Percentiles rank a stretch among this genome's conserved stretches.
These are phyloP conservation scores for Chaetomiaceae sp. DNA, from an alignment of 2,329 filamentous ascomycete species.

Conservation along the genomic window DNA sequence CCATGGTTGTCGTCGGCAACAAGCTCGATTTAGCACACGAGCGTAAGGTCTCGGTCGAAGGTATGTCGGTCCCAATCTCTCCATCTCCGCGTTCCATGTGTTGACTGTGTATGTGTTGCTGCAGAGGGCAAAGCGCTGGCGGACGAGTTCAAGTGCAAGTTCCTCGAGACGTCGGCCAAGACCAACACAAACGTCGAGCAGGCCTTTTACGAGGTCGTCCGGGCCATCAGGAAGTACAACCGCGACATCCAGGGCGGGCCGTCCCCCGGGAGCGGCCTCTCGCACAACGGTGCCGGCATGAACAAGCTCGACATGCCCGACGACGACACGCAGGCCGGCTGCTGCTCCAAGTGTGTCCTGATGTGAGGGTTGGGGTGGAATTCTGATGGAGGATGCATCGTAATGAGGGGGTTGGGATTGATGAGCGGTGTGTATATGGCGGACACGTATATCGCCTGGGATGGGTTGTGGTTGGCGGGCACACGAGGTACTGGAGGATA, in stretches of 20 bases:
- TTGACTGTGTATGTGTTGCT: slow-evolving; percentile 14
- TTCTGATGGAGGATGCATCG: background rate
- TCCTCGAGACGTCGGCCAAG: slow-evolving; percentile 98
- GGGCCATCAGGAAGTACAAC: slow-evolving; percentile 97
- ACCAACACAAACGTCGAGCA: slow-evolving; percentile 97
- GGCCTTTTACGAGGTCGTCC: slow-evolving; percentile 96
- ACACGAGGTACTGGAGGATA: slow-evolving; percentile 3
- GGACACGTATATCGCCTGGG: background rate
- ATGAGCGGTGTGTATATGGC: slow-evolving; percentile 7
- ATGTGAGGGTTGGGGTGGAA: slow-evolving; percentile 57
- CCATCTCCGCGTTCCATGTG: background rate
- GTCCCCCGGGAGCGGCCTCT: slow-evolving; percentile 61
- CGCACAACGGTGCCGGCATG: slow-evolving; percentile 56
- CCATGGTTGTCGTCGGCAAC: slow-evolving; percentile 98
- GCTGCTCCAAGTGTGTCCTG: slow-evolving; percentile 81
- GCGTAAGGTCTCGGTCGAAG: slow-evolving; percentile 85
- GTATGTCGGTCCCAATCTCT: slow-evolving; percentile 48
- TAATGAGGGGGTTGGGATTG: background rate
- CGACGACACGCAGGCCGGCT: slow-evolving; percentile 64
- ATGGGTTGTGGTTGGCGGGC: background rate
- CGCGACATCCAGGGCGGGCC: slow-evolving; percentile 92
- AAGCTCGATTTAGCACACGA: slow-evolving; percentile 97
- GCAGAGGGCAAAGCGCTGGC: slow-evolving; percentile 87
- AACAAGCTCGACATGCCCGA: slow-evolving; percentile 78
- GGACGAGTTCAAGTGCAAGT: slow-evolving; percentile 88